phyloP scores from a whole-genome alignment of 2,329 filamentous ascomycete species.

The Penicillium sp. region DNA sequence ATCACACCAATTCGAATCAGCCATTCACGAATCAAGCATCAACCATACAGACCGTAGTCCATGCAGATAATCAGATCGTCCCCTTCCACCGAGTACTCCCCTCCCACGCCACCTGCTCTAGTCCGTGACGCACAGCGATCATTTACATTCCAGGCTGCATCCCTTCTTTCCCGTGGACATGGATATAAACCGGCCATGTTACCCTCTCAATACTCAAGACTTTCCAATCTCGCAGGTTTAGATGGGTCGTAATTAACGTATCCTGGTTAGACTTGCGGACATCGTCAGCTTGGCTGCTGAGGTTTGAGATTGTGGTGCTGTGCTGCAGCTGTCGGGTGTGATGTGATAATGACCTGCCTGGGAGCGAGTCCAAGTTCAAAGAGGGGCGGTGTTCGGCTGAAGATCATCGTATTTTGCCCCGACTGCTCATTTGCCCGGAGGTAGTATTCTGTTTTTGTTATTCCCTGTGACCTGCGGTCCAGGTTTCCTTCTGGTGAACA shows the following conservation, averaged over 20 bases:
- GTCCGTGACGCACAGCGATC: neutral
- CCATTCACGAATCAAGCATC: neutral
- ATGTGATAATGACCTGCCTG: neutral
- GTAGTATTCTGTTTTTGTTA: neutral
- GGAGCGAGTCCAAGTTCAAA: neutral
- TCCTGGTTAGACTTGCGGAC: neutral
- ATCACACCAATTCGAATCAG: neutral
- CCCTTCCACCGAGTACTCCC: neutral
- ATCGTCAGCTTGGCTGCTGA: neutral
- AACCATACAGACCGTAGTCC: neutral
- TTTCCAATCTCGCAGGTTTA: neutral
- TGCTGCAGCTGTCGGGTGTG: neutral
- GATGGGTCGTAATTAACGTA: neutral
- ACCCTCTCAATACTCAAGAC: neutral
- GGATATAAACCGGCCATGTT: neutral
- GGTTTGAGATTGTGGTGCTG: neutral
- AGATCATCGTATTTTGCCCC: neutral
- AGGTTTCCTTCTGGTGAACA: neutral
- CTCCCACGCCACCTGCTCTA: neutral
- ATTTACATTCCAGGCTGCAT: conserved; percentile 1
- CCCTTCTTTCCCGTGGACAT: neutral
- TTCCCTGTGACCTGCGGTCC: neutral
- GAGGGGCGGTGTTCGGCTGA: neutral
- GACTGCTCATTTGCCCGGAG: neutral
- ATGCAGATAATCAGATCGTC: neutral